A percentile compares a stretch with the other conserved stretches of the same genome.
phyloP scores from a whole-genome alignment of 345 rosid genomes.

The Pseudoturritis turrita region DNA sequence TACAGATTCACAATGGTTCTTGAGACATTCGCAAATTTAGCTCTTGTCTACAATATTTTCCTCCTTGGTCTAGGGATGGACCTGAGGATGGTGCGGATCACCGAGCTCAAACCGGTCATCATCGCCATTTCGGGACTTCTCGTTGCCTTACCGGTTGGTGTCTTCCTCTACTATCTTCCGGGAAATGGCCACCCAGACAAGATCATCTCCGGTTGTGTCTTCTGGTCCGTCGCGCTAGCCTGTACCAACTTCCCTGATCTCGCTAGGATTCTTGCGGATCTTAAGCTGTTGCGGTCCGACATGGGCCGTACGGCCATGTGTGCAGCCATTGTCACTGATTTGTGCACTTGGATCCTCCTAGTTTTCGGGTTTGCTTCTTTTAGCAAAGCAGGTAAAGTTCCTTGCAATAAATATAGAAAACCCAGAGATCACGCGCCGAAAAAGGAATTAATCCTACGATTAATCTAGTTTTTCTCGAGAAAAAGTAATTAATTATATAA shows the following conservation, averaged over 20 bases:
- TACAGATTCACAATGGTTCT: slow-evolving; percentile 32
- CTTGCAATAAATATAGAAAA: background rate
- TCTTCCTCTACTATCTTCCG: slow-evolving; percentile 22
- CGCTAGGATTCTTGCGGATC: slow-evolving; percentile 50
- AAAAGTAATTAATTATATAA: background rate
- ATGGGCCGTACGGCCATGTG: slow-evolving; percentile 54
- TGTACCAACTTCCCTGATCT: slow-evolving; percentile 67
- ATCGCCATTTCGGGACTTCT: slow-evolving; percentile 41
- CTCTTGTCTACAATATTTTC: slow-evolving; percentile 51
- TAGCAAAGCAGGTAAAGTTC: slow-evolving; percentile 9
- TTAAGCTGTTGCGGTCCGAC: slow-evolving; percentile 62
- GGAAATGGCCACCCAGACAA: slow-evolving; percentile 29
- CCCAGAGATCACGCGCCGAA: background rate
- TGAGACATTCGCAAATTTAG: slow-evolving; percentile 53
- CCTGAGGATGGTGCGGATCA: slow-evolving; percentile 34
- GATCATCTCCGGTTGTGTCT: slow-evolving; percentile 34
- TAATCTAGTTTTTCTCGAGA: background rate
- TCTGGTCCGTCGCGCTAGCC: slow-evolving; percentile 52
- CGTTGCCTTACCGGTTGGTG: slow-evolving; percentile 44
- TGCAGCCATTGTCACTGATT: slow-evolving; percentile 49
- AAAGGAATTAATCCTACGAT: background rate
- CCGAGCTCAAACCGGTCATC: slow-evolving; percentile 29
- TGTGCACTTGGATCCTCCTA: slow-evolving; percentile 52
- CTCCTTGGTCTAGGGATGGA: slow-evolving; percentile 71
- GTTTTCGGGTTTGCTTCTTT: slow-evolving; percentile 36